phyloP scores from a whole-genome alignment of 2,329 filamentous ascomycete species.

The Alternaria gaisen region DNA sequence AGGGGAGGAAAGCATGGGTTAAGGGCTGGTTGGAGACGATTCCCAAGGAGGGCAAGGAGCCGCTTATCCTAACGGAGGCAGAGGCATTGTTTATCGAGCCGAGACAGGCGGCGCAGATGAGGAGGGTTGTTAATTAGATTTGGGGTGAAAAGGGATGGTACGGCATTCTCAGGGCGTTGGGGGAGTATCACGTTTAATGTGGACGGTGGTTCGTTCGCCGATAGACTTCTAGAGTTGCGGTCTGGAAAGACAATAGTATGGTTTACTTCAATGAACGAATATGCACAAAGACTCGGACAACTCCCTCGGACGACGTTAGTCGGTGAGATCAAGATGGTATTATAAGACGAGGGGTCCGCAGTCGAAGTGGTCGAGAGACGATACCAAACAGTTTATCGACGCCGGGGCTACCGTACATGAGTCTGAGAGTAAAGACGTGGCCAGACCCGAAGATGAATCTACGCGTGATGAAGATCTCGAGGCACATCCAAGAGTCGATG shows the following conservation, averaged over 20 bases:
- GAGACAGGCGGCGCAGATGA: conserved; percentile 70
- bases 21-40: conserved; percentile 86
- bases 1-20: conserved; percentile 95
- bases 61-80: conserved; percentile 77
- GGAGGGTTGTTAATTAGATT: conserved; percentile 37
- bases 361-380: no score
- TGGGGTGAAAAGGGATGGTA: background rate
- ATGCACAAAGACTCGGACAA: no score
- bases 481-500: no score
- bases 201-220: background rate
- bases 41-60: conserved; percentile 62
- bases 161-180: conserved; percentile 5
- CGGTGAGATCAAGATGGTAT: no score
- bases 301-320: no score
- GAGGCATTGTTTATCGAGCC: conserved; percentile 90
- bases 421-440: no score
- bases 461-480: no score
- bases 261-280: no score
- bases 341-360: no score
- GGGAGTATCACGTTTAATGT: background rate
- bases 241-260: background rate
- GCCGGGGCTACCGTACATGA: no score
- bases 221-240: background rate
- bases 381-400: no score
- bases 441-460: no score